These are phyloP conservation scores for Apophysomyces elegans DNA, from an alignment of 371 early-diverging fungal species.

Conservation along the genomic window DNA sequence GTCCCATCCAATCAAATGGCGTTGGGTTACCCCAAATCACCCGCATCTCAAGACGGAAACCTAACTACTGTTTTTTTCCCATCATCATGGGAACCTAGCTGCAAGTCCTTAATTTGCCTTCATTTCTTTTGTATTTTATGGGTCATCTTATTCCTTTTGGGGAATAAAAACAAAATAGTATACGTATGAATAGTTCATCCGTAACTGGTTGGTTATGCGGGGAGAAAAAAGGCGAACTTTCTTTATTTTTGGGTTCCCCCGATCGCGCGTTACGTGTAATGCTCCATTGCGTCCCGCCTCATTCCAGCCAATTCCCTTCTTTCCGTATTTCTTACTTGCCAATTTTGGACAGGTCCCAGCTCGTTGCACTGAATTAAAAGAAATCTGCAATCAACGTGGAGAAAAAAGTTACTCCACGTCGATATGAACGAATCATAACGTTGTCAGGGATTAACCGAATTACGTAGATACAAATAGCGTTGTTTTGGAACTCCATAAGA, in stretches of 20 bases:
- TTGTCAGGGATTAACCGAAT: neutral
- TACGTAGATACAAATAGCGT: neutral
- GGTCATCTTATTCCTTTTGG: no score
- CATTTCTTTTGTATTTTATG: no score
- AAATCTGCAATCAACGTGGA: constrained; percentile 1
- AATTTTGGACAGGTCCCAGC: neutral
- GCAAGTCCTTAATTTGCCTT: no score
- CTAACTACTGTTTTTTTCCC: constrained; percentile 1
- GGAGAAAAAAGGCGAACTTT: neutral
- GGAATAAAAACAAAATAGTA: no score
- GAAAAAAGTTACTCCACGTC: neutral
- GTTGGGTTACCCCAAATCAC: constrained; percentile 3
- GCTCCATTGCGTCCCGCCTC: neutral
- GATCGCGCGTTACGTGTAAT: neutral
- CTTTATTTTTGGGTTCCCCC: neutral
- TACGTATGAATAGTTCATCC: neutral
- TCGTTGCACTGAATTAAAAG: neutral
- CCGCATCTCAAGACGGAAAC: constrained; percentile 1
- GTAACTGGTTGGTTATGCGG: neutral
- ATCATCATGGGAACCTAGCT: no score
- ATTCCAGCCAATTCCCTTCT: constrained; percentile 3
- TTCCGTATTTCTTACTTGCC: neutral
- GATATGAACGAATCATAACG: neutral
- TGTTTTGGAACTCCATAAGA: neutral
- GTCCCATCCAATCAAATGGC: constrained; percentile 18